A percentile compares a stretch with the other conserved stretches of the same genome.
Evolutionary conservation across 306 rosid genomes (phyloP).

Genomic region (Casuarina glauca): DNA sequence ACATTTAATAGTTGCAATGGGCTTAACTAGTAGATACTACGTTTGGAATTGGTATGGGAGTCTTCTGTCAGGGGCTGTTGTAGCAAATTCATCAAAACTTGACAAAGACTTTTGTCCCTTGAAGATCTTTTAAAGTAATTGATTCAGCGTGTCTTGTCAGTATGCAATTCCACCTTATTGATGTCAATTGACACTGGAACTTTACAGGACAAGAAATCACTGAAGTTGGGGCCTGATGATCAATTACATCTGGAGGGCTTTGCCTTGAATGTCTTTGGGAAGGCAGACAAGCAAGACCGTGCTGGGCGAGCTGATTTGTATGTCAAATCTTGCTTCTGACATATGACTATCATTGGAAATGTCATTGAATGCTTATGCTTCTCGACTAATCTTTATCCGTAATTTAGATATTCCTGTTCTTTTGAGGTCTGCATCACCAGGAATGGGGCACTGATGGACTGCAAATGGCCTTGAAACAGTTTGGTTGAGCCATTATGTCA

Average conservation of each 20-base stretch:
- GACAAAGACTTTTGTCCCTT: not conserved
- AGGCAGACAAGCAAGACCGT: conserved; percentile 98
- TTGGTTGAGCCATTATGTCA: not conserved
- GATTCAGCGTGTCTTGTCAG: not conserved
- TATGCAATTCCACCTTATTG: not conserved
- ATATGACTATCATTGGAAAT: not conserved
- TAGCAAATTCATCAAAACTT: not conserved
- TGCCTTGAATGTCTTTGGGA: conserved; percentile 84
- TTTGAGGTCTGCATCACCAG: not conserved
- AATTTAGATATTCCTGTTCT: not conserved
- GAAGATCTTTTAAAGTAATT: not conserved
- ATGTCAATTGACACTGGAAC: not conserved
- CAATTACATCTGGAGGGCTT: conserved; percentile 88
- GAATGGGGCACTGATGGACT: not conserved
- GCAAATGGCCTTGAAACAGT: not conserved
- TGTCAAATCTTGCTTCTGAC: conserved; percentile 19
- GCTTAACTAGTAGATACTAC: not conserved
- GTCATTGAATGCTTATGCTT: not conserved
- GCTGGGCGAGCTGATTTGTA: conserved; percentile 95
- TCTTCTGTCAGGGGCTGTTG: not conserved
- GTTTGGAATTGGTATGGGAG: not conserved
- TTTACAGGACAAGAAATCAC: conserved; percentile 85
- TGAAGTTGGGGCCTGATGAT: conserved; percentile 87
- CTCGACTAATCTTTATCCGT: not conserved
- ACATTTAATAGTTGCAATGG: not conserved